Conservation (phyloP, 2,329 filamentous ascomycete genomes). For the Trichoderma aggressivum region DNA sequence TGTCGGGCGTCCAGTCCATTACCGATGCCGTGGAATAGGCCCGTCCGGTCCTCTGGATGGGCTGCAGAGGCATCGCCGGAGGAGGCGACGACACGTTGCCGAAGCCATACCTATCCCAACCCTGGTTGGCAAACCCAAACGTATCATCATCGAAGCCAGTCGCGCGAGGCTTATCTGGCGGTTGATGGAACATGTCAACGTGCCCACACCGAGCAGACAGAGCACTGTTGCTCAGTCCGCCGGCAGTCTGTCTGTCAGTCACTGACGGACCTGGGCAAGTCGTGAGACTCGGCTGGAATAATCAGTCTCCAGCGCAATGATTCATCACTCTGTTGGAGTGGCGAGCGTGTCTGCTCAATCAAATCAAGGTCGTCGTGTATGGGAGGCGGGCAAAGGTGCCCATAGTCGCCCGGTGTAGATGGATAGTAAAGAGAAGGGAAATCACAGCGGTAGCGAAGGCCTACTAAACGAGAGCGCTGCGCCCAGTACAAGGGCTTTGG, state of each 20-base stretch:
- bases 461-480: constrained; percentile 12
- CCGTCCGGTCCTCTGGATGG: constrained; percentile 27
- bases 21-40: constrained; percentile 28
- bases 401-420: constrained; percentile 33
- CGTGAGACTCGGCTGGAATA: constrained; percentile 36
- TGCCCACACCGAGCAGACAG: constrained; percentile 31
- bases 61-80: constrained; percentile 24
- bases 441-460: constrained; percentile 7
- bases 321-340: constrained; percentile 37
- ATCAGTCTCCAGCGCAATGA: constrained; percentile 35
- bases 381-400: constrained; percentile 35
- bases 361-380: constrained; percentile 34
- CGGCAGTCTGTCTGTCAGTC: constrained; percentile 35
- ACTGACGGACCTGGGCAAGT: constrained; percentile 38
- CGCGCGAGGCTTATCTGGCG: constrained; percentile 32
- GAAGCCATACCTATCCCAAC: constrained; percentile 33
- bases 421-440: constrained; percentile 16
- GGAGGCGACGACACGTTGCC: constrained; percentile 24
- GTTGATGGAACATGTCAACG: constrained; percentile 40
- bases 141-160: constrained; percentile 29
- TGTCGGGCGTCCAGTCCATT: constrained; percentile 40
- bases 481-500: constrained; percentile 13
- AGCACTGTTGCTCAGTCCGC: constrained; percentile 32
- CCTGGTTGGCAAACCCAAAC: constrained; percentile 33
- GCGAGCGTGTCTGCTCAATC: constrained; percentile 31